Base-by-base conservation (phyloP, 371 early-diverging fungal species). In the Catenaria anguillulae region DNA sequence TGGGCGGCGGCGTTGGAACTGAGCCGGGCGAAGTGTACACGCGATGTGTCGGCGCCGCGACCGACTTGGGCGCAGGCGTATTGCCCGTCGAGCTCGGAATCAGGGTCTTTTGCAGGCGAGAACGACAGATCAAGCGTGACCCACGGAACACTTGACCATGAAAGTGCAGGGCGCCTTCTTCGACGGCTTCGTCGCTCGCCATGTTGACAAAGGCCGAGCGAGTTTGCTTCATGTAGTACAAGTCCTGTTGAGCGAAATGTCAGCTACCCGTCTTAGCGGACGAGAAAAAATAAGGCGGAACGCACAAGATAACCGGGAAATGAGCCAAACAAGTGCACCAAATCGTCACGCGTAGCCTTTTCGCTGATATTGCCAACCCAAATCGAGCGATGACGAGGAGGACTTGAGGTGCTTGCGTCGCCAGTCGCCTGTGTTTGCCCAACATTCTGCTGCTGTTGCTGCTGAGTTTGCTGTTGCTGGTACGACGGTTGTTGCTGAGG, bases 181-280 rank as follows among this genome's bases (percentile, higher is more conserved):
- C 52, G 17, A 50, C 52, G 17, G 52, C 52, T 0, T 50, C 52
- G 52, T 50, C 52, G 15, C 29, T 50, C 13, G 52, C 31, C 52
- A 50, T 13, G 31, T 50, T 50, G 52, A 50, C 29, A 29, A 50
- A 50, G 15, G 29, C 26, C 21, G 52, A 50, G 29, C 52, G 52
- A 8, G 52, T 50, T 6, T 50, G 26, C 52, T 50, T 50, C 52
- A 50, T 50, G 52, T 50, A 50, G 52, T 50, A 50, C 13, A 50
- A 31, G 17, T 50, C 29, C 48, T 48, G 19, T 12, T 24, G 17
- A 40, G 17, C 5, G 17, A 40, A 40, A 40, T 10, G 17, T 17
- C 40, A 40, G 5, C 10, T 5, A 17, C 40, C 40, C 40, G 10
- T 17, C 40, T 40, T 10, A 40, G 17, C 5, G 40, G 5, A 40